Evolutionary conservation across 305 asterid genomes (phyloP).

Genomic region (Stenogyne calaminthoides): DNA sequence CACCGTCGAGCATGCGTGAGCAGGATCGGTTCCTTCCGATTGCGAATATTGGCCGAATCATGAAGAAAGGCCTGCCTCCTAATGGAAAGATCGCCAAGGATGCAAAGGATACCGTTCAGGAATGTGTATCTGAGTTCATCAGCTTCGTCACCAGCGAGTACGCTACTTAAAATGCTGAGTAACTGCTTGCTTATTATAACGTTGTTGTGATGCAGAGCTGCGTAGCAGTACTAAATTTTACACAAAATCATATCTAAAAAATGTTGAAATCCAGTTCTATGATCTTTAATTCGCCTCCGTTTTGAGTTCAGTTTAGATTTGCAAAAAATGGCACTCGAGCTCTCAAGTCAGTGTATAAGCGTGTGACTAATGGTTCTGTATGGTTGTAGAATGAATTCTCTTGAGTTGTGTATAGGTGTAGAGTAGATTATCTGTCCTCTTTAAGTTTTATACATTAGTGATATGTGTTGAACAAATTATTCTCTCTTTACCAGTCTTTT

Average conservation of each 20-base stretch:
- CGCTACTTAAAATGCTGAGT: not conserved
- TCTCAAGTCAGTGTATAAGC: not conserved
- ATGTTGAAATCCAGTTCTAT: not conserved
- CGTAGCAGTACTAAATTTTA: not conserved
- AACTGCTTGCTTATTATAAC: not conserved
- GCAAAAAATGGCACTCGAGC: no score
- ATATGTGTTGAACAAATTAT: not conserved
- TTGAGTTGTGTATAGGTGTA: not conserved
- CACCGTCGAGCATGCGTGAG: conserved; percentile 61
- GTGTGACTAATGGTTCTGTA: not conserved
- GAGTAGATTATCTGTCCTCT: not conserved
- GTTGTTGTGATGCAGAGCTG: not conserved
- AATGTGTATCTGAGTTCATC: conserved; percentile 73
- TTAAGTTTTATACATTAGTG: not conserved
- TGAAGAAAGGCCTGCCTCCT: conserved; percentile 69
- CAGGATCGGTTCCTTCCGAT: conserved; percentile 78
- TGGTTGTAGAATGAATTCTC: not conserved
- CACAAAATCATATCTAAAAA: not conserved
- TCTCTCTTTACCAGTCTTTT: no score
- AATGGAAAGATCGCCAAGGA: conserved; percentile 58
- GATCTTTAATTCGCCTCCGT: not conserved
- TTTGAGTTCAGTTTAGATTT: not conserved
- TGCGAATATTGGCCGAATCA: conserved; percentile 69
- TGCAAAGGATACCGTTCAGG: conserved; percentile 71
- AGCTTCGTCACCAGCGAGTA: conserved; percentile 74